Conservation (phyloP, 331 rosid genomes). For the Saraca asoca region DNA sequence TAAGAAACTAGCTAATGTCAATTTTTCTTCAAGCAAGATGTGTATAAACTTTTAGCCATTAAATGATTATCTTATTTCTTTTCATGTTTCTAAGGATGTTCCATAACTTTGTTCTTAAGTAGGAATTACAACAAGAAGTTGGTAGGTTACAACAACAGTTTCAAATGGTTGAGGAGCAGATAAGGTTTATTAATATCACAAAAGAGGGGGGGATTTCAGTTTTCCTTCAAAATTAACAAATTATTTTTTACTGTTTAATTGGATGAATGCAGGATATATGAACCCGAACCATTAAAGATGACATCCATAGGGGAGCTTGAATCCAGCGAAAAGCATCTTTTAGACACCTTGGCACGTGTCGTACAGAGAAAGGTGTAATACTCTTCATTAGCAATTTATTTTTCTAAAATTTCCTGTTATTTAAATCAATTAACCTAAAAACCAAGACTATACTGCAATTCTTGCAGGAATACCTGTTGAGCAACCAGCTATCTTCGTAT, state of each 20-base stretch:
- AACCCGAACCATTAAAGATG: conserved; percentile 61
- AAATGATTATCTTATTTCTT: background rate
- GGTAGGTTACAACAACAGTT: conserved; percentile 61
- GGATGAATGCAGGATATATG: conserved; percentile 47
- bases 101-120: background rate
- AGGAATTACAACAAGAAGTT: conserved; percentile 72
- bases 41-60: too few species aligned
- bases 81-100: background rate
- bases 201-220: background rate
- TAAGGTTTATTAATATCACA: conserved; percentile 45
- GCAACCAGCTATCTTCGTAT: conserved; percentile 57
- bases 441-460: background rate
- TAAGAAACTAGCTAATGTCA: conserved; percentile 17
- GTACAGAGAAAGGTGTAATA: conserved; percentile 68
- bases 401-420: background rate
- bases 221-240: background rate
- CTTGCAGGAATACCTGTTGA: conserved; percentile 59
- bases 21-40: too few species aligned
- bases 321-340: conserved; percentile 51
- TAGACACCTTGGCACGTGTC: conserved; percentile 62
- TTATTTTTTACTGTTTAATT: background rate
- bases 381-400: background rate
- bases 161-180: conserved; percentile 68
- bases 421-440: background rate
- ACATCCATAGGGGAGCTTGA: conserved; percentile 61